Evolutionary conservation across 169 alveolate species (phyloP).

Genomic region (Eimeria zaria): DNA sequence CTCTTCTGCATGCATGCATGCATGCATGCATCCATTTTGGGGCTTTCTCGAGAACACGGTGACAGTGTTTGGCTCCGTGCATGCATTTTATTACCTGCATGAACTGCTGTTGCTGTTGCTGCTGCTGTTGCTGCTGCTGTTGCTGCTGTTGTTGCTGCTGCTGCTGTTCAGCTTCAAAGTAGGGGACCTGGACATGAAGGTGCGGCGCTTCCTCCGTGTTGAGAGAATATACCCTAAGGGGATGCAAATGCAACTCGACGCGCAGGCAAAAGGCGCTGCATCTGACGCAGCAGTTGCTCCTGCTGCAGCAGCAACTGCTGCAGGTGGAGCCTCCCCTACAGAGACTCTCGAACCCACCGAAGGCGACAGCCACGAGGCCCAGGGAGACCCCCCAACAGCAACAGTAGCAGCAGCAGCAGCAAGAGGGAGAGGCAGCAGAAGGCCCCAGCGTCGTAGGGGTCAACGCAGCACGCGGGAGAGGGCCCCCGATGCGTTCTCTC

Average conservation of each 20-base stretch:
- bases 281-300: not conserved
- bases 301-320: no score
- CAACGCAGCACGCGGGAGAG: not conserved
- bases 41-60: not conserved
- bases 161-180: slow-evolving; percentile 20
- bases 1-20: not conserved
- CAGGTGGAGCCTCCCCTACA: not conserved
- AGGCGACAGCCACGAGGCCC: not conserved
- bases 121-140: not conserved
- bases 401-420: slow-evolving; percentile 32
- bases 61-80: not conserved
- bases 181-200: slow-evolving; percentile 15
- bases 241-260: not conserved
- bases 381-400: not conserved
- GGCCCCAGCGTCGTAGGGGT: not conserved
- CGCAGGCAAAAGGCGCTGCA: not conserved
- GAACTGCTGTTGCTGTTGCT: not conserved
- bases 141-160: not conserved
- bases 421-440: not conserved
- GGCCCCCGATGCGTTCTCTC: slow-evolving; percentile 23
- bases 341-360: not conserved
- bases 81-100: not conserved
- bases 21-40: not conserved
- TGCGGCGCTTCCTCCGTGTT: slow-evolving; percentile 7
- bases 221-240: not conserved